Percentiles rank a stretch among this genome's conserved stretches.
Evolutionary conservation across 805 yeast genomes (phyloP).

Genomic region (Candida cerambycidarum): DNA sequence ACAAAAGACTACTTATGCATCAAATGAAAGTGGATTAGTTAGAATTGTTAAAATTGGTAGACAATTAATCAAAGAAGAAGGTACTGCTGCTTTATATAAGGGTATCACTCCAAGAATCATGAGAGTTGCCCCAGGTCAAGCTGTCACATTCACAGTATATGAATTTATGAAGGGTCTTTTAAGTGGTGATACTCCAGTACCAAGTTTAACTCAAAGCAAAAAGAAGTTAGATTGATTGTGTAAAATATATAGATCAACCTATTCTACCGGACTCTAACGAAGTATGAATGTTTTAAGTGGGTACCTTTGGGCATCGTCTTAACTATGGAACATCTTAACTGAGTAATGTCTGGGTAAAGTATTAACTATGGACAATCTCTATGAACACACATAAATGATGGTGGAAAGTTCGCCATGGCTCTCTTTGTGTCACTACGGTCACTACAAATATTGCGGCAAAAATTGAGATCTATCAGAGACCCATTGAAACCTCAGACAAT

Average conservation of each 20-base stretch:
- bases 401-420: too few species aligned
- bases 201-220: constrained; percentile 14
- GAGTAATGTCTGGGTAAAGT: too few species aligned
- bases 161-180: constrained; percentile 77
- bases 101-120: constrained; percentile 98
- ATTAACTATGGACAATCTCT: too few species aligned
- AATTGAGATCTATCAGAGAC: background rate
- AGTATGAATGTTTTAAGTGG: too few species aligned
- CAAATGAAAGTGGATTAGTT: constrained; percentile 67
- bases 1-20: constrained; percentile 79
- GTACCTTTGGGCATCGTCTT: too few species aligned
- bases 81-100: constrained; percentile 46
- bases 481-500: background rate
- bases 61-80: constrained; percentile 85
- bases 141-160: constrained; percentile 96
- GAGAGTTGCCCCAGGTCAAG: constrained; percentile 99
- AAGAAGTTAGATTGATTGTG: constrained; percentile 15
- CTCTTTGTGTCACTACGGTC: too few species aligned
- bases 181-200: constrained; percentile 29
- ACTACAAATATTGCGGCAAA: background rate
- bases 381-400: too few species aligned
- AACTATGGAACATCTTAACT: too few species aligned
- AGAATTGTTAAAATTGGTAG: constrained; percentile 79
- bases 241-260: background rate
- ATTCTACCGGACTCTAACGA: background rate